phyloP scores from a whole-genome alignment of 192 early-diverging fungal species.

The Coemansia sp. region DNA sequence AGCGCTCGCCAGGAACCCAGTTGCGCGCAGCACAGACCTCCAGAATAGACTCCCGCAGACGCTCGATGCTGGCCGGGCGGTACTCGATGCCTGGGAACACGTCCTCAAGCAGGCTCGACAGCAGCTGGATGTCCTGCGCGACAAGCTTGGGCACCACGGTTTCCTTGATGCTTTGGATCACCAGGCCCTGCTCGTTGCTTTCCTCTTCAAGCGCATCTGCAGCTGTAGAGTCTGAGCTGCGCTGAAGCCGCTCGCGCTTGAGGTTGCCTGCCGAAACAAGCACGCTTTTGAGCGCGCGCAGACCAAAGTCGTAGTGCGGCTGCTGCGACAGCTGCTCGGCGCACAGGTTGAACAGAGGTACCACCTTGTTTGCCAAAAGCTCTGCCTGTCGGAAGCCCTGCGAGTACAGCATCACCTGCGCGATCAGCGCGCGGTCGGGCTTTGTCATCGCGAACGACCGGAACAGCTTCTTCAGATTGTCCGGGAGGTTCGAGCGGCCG shows the following conservation, averaged over 20 bases:
- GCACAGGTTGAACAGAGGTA: constrained; percentile 96
- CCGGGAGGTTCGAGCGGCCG: constrained; percentile 96
- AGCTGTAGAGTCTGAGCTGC: constrained; percentile 49
- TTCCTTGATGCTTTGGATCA: constrained; percentile 97
- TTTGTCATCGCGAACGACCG: constrained; percentile 98
- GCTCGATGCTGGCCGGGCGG: constrained; percentile 73
- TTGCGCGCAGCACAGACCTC: constrained; percentile 75
- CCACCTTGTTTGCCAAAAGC: constrained; percentile 89
- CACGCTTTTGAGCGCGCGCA: constrained; percentile 98
- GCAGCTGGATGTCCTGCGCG: constrained; percentile 88
- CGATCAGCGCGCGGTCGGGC: constrained; percentile 96
- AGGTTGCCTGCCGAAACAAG: constrained; percentile 98
- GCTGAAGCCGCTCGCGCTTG: constrained; percentile 79
- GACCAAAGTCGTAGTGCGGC: constrained; percentile 99
- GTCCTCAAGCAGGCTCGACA: constrained; percentile 84
- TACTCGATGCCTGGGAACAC: constrained; percentile 94
- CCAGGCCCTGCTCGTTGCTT: constrained; percentile 83
- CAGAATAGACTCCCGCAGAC: constrained; percentile 73
- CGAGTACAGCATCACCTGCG: constrained; percentile 99
- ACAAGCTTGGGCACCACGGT: constrained; percentile 98
- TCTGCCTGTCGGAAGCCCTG: constrained; percentile 99
- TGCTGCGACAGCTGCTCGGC: constrained; percentile 92
- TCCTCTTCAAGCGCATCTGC: constrained; percentile 44
- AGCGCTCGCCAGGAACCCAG: constrained; percentile 74
- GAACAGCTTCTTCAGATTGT: constrained; percentile 99